A percentile compares a stretch with the other conserved stretches of the same genome.
Conservation (phyloP, 768 basidiomycete species). For the Rhodotorula graminis region DNA sequence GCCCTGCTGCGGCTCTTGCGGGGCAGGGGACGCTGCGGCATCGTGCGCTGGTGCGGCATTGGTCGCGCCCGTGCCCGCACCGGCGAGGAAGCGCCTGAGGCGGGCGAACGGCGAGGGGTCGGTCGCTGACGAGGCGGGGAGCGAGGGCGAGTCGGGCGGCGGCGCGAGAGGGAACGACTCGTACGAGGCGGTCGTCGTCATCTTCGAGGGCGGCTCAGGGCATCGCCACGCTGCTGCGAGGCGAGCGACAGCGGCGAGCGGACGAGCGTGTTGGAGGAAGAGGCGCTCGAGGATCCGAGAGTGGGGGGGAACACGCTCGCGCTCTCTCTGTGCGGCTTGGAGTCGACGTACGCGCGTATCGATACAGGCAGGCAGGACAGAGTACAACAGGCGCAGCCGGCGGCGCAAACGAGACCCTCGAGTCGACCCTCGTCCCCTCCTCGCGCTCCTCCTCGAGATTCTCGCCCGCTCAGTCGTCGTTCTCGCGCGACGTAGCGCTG, state of each 20-base stretch:
- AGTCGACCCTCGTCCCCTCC: too few species aligned
- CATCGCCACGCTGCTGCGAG: neutral
- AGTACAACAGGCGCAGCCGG: neutral
- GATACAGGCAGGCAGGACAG: neutral
- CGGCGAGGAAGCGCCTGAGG: neutral
- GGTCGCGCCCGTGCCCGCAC: neutral
- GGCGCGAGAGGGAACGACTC: neutral
- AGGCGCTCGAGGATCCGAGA: too few species aligned
- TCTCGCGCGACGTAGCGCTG: conserved; percentile 51
- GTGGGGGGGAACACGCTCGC: too few species aligned
- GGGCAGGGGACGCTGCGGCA: too few species aligned
- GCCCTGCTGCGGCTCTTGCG: neutral
- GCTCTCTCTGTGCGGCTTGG: neutral
- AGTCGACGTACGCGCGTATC: neutral
- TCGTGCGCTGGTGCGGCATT: neutral
- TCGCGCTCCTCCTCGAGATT: too few species aligned
- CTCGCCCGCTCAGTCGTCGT: conserved; percentile 24
- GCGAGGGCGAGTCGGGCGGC: neutral
- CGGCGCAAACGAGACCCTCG: neutral
- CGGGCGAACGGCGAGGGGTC: neutral
- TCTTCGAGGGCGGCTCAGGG: neutral
- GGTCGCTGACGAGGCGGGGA: neutral
- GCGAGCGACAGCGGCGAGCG: neutral
- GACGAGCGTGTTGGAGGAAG: too few species aligned
- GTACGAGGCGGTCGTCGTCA: neutral